Evolutionary conservation across 1,139 yeast species (phyloP).

Genomic region (Chernovozyma aurita): DNA sequence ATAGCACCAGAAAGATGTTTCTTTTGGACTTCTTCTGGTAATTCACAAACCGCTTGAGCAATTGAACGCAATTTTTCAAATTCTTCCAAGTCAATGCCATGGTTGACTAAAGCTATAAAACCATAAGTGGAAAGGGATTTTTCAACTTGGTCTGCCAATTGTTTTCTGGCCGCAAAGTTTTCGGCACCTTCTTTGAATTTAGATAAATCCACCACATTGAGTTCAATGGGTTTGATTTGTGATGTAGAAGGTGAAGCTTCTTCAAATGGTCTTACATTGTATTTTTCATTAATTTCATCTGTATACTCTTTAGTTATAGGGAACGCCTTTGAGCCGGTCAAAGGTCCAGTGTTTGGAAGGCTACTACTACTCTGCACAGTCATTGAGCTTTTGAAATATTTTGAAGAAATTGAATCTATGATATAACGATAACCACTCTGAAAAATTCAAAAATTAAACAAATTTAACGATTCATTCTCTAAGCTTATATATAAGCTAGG

Average conservation of each 20-base stretch:
- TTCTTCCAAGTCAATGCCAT: slow-evolving; percentile 16
- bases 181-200: slow-evolving; percentile 17
- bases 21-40: slow-evolving; percentile 17
- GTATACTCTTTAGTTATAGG: background rate
- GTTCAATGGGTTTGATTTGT: slow-evolving; percentile 10
- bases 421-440: too few species aligned
- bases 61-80: slow-evolving; percentile 17
- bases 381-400: too few species aligned
- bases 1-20: slow-evolving; percentile 25
- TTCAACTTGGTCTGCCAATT: slow-evolving; percentile 17
- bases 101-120: slow-evolving; percentile 18
- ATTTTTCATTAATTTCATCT: slow-evolving; percentile 12
- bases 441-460: too few species aligned
- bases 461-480: too few species aligned
- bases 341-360: too few species aligned
- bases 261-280: slow-evolving; percentile 19
- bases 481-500: too few species aligned
- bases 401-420: too few species aligned
- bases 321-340: slow-evolving; percentile 2
- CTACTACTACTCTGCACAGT: too few species aligned
- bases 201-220: slow-evolving; percentile 18
- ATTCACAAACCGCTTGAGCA: slow-evolving; percentile 20
- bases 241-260: slow-evolving; percentile 15
- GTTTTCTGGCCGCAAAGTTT: slow-evolving; percentile 10
- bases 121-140: slow-evolving; percentile 20